Evolutionary conservation across 1,284 basidiomycete species (phyloP).

Genomic region (Cryptococcus sp.): DNA sequence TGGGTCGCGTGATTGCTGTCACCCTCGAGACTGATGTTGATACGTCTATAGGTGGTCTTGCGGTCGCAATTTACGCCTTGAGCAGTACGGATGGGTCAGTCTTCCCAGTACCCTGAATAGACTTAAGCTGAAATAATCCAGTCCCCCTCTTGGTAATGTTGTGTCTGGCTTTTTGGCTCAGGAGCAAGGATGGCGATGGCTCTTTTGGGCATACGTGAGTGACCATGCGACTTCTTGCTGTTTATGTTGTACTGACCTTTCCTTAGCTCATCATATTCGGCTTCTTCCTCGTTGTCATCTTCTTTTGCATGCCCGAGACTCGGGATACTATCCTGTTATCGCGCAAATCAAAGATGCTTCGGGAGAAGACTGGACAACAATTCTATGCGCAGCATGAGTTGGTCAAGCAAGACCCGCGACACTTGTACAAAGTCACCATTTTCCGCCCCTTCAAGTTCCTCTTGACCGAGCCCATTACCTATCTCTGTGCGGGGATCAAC

Average conservation of each 20-base stretch:
- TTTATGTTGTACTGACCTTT: not conserved
- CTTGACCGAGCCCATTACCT: constrained; percentile 39
- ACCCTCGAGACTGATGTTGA: not conserved
- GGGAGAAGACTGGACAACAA: constrained; percentile 16
- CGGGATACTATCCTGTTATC: constrained; percentile 34
- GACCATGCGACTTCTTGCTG: not conserved
- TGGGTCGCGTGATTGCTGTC: not conserved
- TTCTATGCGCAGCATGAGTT: constrained; percentile 26
- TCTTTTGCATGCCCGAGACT: constrained; percentile 33
- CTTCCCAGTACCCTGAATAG: not conserved
- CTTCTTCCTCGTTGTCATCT: constrained; percentile 28
- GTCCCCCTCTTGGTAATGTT: constrained; percentile 34
- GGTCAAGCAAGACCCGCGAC: constrained; percentile 23
- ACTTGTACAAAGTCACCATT: constrained; percentile 30
- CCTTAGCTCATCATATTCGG: constrained; percentile 32
- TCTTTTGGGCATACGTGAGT: constrained; percentile 36
- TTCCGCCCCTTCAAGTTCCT: constrained; percentile 35
- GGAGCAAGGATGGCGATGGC: constrained; percentile 34
- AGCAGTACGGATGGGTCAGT: constrained; percentile 28
- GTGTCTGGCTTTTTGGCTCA: constrained; percentile 34
- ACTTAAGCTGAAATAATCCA: not conserved
- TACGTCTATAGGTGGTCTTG: constrained; percentile 17
- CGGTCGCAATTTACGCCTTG: constrained; percentile 34
- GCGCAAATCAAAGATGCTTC: constrained; percentile 15
- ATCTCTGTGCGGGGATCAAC: constrained; percentile 37